Evolutionary conservation across 352 stramenopile genomes (phyloP).

Genomic region (Globisporangium mamillatum): DNA sequence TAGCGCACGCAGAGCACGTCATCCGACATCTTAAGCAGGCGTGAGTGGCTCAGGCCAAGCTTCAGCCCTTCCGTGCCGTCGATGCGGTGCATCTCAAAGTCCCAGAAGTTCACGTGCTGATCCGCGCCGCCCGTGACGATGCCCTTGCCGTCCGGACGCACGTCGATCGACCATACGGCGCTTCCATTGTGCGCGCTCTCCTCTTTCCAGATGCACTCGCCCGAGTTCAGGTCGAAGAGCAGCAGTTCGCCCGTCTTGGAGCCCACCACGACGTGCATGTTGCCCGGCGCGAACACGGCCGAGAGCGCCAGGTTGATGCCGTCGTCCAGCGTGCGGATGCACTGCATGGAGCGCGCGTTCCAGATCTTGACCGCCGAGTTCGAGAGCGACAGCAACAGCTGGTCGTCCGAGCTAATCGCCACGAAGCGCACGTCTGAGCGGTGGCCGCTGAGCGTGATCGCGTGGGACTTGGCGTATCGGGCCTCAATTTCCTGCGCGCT

Average conservation of each 20-base stretch:
- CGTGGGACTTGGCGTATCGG: slow-evolving; percentile 61
- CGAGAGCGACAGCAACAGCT: slow-evolving; percentile 88
- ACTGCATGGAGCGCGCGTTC: slow-evolving; percentile 89
- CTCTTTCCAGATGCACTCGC: slow-evolving; percentile 91
- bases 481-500: slow-evolving; percentile 57
- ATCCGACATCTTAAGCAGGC: slow-evolving; percentile 98
- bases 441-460: slow-evolving; percentile 83
- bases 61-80: slow-evolving; percentile 58
- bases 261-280: slow-evolving; percentile 96
- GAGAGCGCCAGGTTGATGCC: slow-evolving; percentile 89
- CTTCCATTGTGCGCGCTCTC: slow-evolving; percentile 89
- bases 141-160: slow-evolving; percentile 88
- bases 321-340: slow-evolving; percentile 86
- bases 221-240: slow-evolving; percentile 94
- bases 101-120: slow-evolving; percentile 99
- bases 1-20: slow-evolving; percentile 98
- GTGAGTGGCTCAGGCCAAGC: slow-evolving; percentile 91
- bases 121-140: slow-evolving; percentile 96
- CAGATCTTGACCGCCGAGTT: slow-evolving; percentile 90
- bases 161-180: slow-evolving; percentile 96
- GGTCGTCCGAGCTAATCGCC: slow-evolving; percentile 85
- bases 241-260: slow-evolving; percentile 95
- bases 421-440: slow-evolving; percentile 91
- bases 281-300: slow-evolving; percentile 93
- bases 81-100: slow-evolving; percentile 91